A percentile compares a stretch with the other conserved stretches of the same genome.
These are phyloP conservation scores for Nannochloropsis oceanica DNA, from an alignment of 108 stramenopile species.

Conservation along the genomic window DNA sequence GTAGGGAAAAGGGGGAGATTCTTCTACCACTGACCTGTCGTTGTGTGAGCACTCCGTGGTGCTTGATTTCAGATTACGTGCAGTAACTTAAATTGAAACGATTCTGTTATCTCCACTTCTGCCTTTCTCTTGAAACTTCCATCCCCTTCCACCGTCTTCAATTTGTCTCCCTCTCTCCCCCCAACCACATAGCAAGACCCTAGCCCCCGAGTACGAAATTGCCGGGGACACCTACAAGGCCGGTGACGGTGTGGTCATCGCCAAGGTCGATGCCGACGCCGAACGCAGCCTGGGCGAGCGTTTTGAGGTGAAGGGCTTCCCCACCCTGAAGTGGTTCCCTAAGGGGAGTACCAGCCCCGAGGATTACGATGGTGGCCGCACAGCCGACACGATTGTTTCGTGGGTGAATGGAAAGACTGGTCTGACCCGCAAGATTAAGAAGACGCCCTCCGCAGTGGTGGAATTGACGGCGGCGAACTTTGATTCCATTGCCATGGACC, in stretches of 20 bases:
- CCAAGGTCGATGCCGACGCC: constrained; percentile 30
- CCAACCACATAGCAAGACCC: constrained; percentile 11
- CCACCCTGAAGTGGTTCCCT: constrained; percentile 34
- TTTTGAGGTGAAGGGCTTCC: constrained; percentile 34
- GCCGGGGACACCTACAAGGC: constrained; percentile 6
- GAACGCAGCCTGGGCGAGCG: constrained; percentile 4
- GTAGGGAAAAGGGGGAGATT: too few species aligned
- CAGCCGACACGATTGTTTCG: constrained; percentile 9
- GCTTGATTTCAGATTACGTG: neutral
- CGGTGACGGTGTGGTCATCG: constrained; percentile 14
- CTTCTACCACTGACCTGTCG: too few species aligned
- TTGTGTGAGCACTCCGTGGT: neutral
- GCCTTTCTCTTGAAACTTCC: neutral
- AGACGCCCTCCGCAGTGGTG: neutral
- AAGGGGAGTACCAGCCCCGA: constrained; percentile 20
- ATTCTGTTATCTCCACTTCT: too few species aligned
- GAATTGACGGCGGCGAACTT: neutral
- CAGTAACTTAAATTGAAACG: too few species aligned
- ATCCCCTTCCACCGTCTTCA: neutral
- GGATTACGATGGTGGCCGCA: constrained; percentile 29
- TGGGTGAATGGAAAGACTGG: constrained; percentile 28
- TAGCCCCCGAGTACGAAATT: constrained; percentile 27
- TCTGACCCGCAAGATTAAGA: constrained; percentile 1
- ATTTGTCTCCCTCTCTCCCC: neutral
- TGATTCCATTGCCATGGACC: neutral